Percentiles rank a stretch among this genome's conserved stretches.
These are phyloP conservation scores for Abelmoschus esculentus DNA, from an alignment of 345 rosid species.

Conservation along the genomic window DNA sequence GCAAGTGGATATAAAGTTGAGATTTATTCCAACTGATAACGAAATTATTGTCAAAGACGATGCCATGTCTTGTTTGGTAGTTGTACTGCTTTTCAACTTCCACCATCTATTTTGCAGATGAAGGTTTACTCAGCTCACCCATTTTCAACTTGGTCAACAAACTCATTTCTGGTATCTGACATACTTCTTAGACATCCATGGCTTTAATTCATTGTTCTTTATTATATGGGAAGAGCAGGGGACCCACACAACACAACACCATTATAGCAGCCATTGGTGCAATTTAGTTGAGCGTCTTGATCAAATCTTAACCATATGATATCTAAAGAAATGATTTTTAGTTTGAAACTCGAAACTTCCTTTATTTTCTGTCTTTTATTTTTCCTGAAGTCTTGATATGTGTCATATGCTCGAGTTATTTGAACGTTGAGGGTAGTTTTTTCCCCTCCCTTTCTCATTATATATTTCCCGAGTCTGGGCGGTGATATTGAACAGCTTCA, in stretches of 20 bases:
- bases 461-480: too few species aligned
- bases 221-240: neutral
- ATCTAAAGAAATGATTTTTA: neutral
- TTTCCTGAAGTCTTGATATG: neutral
- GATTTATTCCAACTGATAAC: neutral
- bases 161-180: neutral
- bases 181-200: neutral
- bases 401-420: neutral
- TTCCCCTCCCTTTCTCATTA: neutral
- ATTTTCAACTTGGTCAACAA: neutral
- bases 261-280: neutral
- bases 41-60: neutral
- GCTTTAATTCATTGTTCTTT: neutral
- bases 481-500: too few species aligned
- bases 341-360: neutral
- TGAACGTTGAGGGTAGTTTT: neutral
- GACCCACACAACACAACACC: neutral
- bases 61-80: neutral
- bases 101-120: neutral
- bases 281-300: neutral
- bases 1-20: neutral
- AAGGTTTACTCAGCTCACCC: neutral
- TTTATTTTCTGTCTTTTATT: too few species aligned
- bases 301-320: neutral
- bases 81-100: neutral